Base-by-base conservation (phyloP, 2,329 filamentous ascomycete genomes). In the Aschersonia sp. region DNA sequence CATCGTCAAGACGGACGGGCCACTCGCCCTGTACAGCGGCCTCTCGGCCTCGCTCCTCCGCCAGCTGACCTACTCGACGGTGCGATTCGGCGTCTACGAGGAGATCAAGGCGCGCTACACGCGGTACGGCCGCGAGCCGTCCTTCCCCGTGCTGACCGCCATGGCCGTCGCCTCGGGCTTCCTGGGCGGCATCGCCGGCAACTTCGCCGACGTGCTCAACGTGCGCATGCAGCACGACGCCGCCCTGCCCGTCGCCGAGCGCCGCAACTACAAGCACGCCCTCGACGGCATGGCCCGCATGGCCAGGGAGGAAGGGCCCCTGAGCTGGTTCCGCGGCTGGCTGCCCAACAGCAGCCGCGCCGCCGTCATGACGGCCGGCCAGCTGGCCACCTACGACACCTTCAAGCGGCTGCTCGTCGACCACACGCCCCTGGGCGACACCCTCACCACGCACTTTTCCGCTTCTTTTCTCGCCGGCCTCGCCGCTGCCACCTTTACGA, bases 201-300 rank as follows among this genome's bases (percentile, higher is more conserved):
- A 97, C 68, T 88, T 89, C 3, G 90, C 89, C 54, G 92, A 98
- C 63, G 88, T 98, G 35, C 74, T 96, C 59, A 98, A 98, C 66
- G 92, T 98, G 45, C 87, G 92, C 55, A 98, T 98, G 92, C 92
- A 98, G 68, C 87, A 94, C 67, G 92, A 83, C 59, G 82, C 85
- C 2, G 80, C 87, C 0, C 78, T 96, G 1, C 85, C 88, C 0
- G 58, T 68, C 1, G 74, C 75, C 5, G 71, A 94, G 59, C 80
- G 87, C 44, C 78, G 90, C 49, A 92, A 94, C 65, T 98, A 98
- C 69, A 83, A 80, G 53, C 78, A 97, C 63, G 92, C 89, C 4
- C 64, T 96, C 44, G 83, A 97, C 61, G 92, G 92, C 31, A 72
- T 97, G 57, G 68, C 85, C 30, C 81, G 87, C 54, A 95, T 97